Conservation (phyloP, 2,329 filamentous ascomycete species). For the Anthostomella pinea region DNA sequence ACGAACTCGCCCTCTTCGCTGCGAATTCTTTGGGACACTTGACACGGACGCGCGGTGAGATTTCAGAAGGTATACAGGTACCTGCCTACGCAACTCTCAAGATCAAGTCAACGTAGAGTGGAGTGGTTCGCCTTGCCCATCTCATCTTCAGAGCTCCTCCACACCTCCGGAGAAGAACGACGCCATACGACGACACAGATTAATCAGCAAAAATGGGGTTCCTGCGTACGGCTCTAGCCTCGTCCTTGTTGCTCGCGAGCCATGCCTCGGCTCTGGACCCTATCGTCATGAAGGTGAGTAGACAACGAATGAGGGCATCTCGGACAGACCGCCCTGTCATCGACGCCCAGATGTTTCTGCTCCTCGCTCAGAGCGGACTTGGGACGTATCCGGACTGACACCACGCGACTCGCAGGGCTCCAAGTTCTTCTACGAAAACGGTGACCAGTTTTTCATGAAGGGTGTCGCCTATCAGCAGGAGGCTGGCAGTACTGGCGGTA, state of each 20-base stretch:
- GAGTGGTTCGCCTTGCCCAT: no score
- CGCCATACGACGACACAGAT: background rate
- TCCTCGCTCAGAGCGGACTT: no score
- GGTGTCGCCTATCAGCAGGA: slow-evolving; percentile 78
- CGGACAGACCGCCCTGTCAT: no score
- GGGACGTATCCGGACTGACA: slow-evolving; percentile 4
- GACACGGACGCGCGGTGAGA: no score
- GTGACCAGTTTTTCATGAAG: slow-evolving; percentile 57
- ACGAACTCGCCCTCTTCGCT: background rate
- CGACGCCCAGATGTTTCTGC: no score
- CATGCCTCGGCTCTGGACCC: slow-evolving; percentile 28
- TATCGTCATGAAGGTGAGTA: slow-evolving; percentile 32
- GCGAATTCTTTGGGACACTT: no score
- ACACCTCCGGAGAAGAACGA: no score
- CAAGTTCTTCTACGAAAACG: slow-evolving; percentile 67
- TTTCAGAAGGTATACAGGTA: no score
- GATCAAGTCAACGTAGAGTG: no score
- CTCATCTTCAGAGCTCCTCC: background rate
- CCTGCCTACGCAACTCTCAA: no score
- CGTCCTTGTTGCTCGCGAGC: slow-evolving; percentile 27
- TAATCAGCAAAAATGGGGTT: slow-evolving; percentile 25
- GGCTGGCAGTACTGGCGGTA: no score
- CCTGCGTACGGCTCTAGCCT: slow-evolving; percentile 27
- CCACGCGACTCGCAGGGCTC: slow-evolving; percentile 19
- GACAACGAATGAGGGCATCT: no score